Percentiles rank a stretch among this genome's conserved stretches.
Conservation (phyloP, 1,284 basidiomycete species). For the Mixia osmundae region DNA sequence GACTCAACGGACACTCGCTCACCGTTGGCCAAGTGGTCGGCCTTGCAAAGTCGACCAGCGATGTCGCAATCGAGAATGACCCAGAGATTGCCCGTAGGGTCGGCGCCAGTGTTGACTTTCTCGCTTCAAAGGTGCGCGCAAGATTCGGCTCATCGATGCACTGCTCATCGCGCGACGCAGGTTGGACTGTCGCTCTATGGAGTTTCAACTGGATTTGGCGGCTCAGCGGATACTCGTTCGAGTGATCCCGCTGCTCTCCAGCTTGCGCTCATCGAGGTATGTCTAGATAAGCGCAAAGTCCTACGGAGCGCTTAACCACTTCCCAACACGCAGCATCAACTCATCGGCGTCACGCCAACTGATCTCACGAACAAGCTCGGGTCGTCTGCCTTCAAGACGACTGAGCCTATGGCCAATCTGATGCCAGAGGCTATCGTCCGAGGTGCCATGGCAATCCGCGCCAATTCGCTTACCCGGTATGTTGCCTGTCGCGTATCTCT, state of each 20-base stretch:
- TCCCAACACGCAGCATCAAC: slow-evolving; percentile 36
- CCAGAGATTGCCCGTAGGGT: too few relatives aligned
- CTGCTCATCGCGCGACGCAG: too few relatives aligned
- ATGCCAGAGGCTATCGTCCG: slow-evolving; percentile 85
- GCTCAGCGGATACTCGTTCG: slow-evolving; percentile 26
- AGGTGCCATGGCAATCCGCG: slow-evolving; percentile 59
- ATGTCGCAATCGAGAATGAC: too few relatives aligned
- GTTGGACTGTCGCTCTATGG: slow-evolving; percentile 39
- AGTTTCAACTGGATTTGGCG: slow-evolving; percentile 54
- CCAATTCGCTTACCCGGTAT: slow-evolving; percentile 64
- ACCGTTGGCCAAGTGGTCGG: too few relatives aligned
- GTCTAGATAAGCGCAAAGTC: not conserved
- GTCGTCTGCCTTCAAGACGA: slow-evolving; percentile 1
- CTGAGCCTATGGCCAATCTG: not conserved
- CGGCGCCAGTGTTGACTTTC: too few relatives aligned
- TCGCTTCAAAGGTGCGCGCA: not conserved
- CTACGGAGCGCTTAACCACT: not conserved
- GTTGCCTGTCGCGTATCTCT: too few relatives aligned
- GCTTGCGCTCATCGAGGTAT: slow-evolving; percentile 35
- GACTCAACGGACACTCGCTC: too few relatives aligned
- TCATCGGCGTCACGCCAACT: slow-evolving; percentile 40
- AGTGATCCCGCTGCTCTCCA: slow-evolving; percentile 42
- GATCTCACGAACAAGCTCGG: not conserved
- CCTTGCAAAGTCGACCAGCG: too few relatives aligned
- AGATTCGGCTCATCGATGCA: not conserved